Conservation (phyloP, 306 rosid species). For the Corylus heterophylla region DNA sequence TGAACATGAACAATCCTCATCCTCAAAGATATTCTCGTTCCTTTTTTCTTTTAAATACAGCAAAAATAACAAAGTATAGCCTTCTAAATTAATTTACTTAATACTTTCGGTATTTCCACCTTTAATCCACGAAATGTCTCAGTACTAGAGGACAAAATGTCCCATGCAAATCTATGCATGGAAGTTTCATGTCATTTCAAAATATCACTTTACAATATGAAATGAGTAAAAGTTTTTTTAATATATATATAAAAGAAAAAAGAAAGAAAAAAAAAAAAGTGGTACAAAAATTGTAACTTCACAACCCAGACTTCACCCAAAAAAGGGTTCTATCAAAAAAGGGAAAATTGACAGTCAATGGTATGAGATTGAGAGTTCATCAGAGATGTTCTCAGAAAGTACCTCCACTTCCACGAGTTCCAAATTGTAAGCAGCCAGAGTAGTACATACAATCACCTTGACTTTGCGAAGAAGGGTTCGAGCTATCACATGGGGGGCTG, state of each 20-base stretch:
- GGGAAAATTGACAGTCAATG: neutral
- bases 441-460: slow-evolving; percentile 32
- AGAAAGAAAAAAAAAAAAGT: neutral
- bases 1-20: neutral
- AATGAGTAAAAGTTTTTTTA: no score
- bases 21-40: neutral
- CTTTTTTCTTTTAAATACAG: neutral
- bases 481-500: slow-evolving; percentile 26
- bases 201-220: neutral
- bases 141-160: neutral
- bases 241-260: no score
- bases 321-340: neutral
- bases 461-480: slow-evolving; percentile 27
- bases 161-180: neutral
- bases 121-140: neutral
- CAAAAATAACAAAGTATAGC: neutral
- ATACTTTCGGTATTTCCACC: neutral
- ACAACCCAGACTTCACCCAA: neutral
- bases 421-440: slow-evolving; percentile 60
- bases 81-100: neutral
- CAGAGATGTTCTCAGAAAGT: slow-evolving; percentile 22
- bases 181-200: neutral
- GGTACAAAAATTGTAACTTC: neutral
- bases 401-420: slow-evolving; percentile 79
- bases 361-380: slow-evolving; percentile 26